Conservation (phyloP, 768 basidiomycete genomes). For the Psilocybe sp. region DNA sequence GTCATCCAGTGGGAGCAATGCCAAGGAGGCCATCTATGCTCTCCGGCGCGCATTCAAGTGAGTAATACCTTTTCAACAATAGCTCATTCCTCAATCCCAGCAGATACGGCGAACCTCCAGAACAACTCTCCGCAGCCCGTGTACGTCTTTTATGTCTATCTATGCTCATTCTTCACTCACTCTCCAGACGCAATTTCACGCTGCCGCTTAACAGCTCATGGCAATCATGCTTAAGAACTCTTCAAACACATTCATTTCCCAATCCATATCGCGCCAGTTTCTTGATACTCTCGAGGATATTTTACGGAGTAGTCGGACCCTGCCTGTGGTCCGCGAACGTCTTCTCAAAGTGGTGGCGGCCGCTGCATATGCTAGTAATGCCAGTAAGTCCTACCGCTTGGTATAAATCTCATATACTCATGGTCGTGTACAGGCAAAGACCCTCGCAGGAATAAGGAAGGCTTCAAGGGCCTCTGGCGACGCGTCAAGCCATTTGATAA, state of each 20-base stretch:
- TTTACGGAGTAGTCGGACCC: conserved; percentile 56
- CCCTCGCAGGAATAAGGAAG: conserved; percentile 30
- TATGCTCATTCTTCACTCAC: neutral
- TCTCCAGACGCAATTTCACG: conserved; percentile 2
- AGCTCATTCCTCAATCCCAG: conserved; percentile 2
- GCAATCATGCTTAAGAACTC: conserved; percentile 87
- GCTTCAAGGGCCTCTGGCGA: conserved; percentile 75
- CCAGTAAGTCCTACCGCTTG: conserved; percentile 29
- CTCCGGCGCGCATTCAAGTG: conserved; percentile 86
- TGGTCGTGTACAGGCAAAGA: conserved; percentile 16
- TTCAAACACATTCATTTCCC: conserved; percentile 64
- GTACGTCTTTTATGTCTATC: conserved; percentile 36
- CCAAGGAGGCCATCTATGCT: conserved; percentile 83
- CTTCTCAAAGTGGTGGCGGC: conserved; percentile 80
- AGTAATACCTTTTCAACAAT: conserved; percentile 5
- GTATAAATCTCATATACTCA: conserved; percentile 2
- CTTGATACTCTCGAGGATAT: conserved; percentile 77
- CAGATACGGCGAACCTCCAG: conserved; percentile 73
- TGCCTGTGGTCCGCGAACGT: conserved; percentile 79
- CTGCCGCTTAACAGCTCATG: conserved; percentile 66
- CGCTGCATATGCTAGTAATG: conserved; percentile 67
- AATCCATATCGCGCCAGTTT: conserved; percentile 75
- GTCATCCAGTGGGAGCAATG: conserved; percentile 64
- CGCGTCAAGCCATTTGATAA: conserved; percentile 78
- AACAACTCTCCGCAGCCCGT: conserved; percentile 74